Base-by-base conservation (phyloP, 2,329 filamentous ascomycete genomes). In the Cyclaneusma minus region DNA sequence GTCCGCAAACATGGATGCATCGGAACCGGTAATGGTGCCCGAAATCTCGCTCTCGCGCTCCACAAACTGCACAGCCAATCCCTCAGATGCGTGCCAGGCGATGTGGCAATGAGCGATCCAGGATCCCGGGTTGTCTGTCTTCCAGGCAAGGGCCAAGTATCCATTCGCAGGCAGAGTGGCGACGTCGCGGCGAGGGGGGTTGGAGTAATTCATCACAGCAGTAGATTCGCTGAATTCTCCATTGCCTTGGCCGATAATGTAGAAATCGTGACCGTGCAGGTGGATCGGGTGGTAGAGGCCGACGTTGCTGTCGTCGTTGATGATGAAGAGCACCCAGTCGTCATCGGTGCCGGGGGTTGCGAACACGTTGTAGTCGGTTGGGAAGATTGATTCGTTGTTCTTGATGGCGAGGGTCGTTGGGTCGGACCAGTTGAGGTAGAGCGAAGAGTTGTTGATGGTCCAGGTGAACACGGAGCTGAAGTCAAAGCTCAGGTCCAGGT, bases 61-160 rank as follows among this genome's bases (percentile, higher is more conserved):
- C 4, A 70, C 45, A 32, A 70, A 60, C 39, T 66, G 59, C 16
- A 60, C 37, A 7, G 64, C 51, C 25, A 70, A 54, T 4, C 66
- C 66, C 6, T 55, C 55, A 1, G 59, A 61, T 2, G 58, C 56
- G 40, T 71, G 66, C 64, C 64, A 71, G 1, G 45, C 47, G 27
- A 52, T 47, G 28, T 52, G 49, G 35, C 49, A 52, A 32, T 52
- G 49, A 12, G 46, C 21, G 7, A 47, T 27, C 44, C 45, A 48
- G 4, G 40, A 36, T 8, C 45, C 43, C 14, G 44, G 45, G 15
- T 48, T 48, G 21, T 48, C 43, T 9, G 40, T 42, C 35, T 44
- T 38, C 31, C 45, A 46, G 1, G 41, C 43, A 10, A 48, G 42
- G 6, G 39, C 44, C 9, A 48, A 32, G 11, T 43, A 43, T 5